Conservation (phyloP, 1,139 yeast species). For the Spathaspora sp. region DNA sequence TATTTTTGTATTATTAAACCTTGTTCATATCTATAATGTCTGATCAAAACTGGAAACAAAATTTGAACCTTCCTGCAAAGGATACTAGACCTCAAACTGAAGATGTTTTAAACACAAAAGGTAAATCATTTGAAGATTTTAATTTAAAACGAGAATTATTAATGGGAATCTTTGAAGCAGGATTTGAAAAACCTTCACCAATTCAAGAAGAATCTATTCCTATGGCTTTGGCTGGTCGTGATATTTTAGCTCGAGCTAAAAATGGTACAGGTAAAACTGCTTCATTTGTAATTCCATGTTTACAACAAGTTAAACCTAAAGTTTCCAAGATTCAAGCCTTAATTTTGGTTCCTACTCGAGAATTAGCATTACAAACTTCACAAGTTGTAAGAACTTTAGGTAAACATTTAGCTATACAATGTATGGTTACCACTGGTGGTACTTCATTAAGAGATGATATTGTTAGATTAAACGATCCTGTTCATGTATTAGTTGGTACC, state of each 20-base stretch:
- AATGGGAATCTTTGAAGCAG: constrained; percentile 99
- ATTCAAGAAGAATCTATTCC: constrained; percentile 98
- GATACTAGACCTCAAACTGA: constrained; percentile 95
- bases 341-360: constrained; percentile 91
- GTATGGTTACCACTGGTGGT: constrained; percentile 99
- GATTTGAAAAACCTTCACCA: constrained; percentile 97
- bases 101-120: constrained; percentile 90
- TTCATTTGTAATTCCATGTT: constrained; percentile 86
- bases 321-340: constrained; percentile 83
- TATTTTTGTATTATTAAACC: constrained; percentile 3
- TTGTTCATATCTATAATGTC: constrained; percentile 21
- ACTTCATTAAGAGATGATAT: constrained; percentile 93
- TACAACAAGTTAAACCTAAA: constrained; percentile 84
- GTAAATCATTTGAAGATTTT: constrained; percentile 89
- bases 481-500: constrained; percentile 88
- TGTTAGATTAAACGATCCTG: constrained; percentile 87
- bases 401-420: constrained; percentile 86
- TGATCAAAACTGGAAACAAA: constrained; percentile 62
- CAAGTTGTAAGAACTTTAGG: constrained; percentile 98
- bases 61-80: constrained; percentile 73
- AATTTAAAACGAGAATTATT: constrained; percentile 86
- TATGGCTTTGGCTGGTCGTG: constrained; percentile 92
- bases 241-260: constrained; percentile 95
- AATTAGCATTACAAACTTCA: constrained; percentile 93
- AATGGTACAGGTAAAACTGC: constrained; percentile 99